These are phyloP conservation scores for Boletus rex-veris DNA, from an alignment of 768 basidiomycete genomes.

Conservation along the genomic window DNA sequence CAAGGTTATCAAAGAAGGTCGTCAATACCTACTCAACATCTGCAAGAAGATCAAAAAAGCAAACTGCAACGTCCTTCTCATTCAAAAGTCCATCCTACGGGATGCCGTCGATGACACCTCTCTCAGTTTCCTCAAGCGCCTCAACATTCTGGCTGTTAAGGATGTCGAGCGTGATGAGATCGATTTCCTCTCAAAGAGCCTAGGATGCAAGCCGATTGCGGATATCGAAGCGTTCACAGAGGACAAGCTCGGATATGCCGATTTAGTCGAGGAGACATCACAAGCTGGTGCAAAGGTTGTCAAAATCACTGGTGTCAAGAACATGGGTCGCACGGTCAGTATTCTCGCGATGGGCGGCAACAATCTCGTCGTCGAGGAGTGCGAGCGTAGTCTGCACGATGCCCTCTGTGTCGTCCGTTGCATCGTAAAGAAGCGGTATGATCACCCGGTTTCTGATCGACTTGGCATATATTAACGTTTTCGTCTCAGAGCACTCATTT, in stretches of 20 bases:
- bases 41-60: conserved; percentile 99
- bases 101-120: conserved; percentile 99
- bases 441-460: background rate
- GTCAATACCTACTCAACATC: conserved; percentile 94
- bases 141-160: conserved; percentile 95
- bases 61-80: conserved; percentile 98
- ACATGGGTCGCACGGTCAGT: conserved; percentile 90
- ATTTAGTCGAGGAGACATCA: conserved; percentile 87
- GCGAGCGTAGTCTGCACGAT: conserved; percentile 95
- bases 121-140: conserved; percentile 93
- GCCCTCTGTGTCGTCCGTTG: conserved; percentile 98
- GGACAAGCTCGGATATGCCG: conserved; percentile 96
- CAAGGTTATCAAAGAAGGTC: conserved; percentile 98
- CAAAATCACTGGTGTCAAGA: conserved; percentile 91
- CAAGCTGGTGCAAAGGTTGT: conserved; percentile 87
- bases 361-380: conserved; percentile 91
- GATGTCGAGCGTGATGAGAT: conserved; percentile 99
- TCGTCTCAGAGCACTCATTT: conserved; percentile 73
- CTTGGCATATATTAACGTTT: background rate
- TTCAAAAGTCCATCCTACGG: conserved; percentile 98
- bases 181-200: conserved; percentile 90
- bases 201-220: conserved; percentile 93
- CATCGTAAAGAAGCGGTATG: conserved; percentile 95
- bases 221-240: conserved; percentile 98
- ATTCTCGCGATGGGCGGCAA: conserved; percentile 95